A percentile compares a stretch with the other conserved stretches of the same genome.
Conservation (phyloP, 2,329 filamentous ascomycete genomes). For the Cercospora beticola region DNA sequence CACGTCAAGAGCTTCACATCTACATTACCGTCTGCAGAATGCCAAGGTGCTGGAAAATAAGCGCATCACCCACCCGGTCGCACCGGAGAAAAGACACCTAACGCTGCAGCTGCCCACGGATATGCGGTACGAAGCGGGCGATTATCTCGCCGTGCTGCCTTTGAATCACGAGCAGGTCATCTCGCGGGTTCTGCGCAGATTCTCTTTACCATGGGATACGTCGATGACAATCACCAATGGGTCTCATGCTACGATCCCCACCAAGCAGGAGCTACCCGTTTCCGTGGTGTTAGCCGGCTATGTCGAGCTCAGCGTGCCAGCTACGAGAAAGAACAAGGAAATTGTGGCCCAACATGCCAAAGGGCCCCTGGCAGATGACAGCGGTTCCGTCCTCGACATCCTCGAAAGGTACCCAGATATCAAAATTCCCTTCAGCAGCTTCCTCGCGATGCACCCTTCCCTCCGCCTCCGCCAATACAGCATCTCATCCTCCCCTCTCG, state of each 20-base stretch:
- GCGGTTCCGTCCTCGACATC: constrained; percentile 66
- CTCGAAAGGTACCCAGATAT: constrained; percentile 61
- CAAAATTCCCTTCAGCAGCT: constrained; percentile 61
- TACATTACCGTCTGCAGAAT: constrained; percentile 62
- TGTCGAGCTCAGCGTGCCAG: constrained; percentile 68
- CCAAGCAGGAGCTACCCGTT: constrained; percentile 58
- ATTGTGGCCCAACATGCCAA: constrained; percentile 44
- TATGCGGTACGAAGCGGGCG: constrained; percentile 64
- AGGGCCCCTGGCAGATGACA: constrained; percentile 49
- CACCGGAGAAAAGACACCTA: constrained; percentile 58
- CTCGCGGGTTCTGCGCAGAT: constrained; percentile 61
- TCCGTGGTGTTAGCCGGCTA: constrained; percentile 65
- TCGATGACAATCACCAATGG: constrained; percentile 41
- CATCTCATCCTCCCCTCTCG: constrained; percentile 37
- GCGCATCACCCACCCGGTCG: constrained; percentile 51
- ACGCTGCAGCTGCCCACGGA: constrained; percentile 45
- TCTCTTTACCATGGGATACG: constrained; percentile 67
- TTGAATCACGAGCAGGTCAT: constrained; percentile 64
- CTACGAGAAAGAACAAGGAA: constrained; percentile 45
- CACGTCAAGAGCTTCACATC: constrained; percentile 40
- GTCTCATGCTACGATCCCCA: constrained; percentile 66
- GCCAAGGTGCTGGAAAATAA: constrained; percentile 57
- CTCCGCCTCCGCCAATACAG: constrained; percentile 54
- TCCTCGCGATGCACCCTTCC: constrained; percentile 68
- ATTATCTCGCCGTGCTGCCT: constrained; percentile 43